phyloP scores from a whole-genome alignment of 106 monocot genomes.

The Dioscorea dumetorum region DNA sequence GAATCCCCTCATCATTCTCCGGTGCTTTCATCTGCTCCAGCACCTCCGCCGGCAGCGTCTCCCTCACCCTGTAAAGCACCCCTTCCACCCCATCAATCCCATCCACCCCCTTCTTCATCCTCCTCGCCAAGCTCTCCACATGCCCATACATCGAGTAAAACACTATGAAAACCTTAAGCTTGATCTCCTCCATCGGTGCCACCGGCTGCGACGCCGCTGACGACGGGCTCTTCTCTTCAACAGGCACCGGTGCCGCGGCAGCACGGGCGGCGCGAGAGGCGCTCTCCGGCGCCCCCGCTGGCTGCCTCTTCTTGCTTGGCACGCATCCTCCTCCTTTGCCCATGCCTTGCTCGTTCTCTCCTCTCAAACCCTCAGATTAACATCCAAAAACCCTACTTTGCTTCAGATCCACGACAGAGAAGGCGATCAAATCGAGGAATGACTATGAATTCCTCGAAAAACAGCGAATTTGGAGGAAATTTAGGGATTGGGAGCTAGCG shows the following conservation, averaged over 20 bases:
- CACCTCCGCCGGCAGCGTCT: constrained; percentile 55
- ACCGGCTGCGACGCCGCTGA: not conserved
- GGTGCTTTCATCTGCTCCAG: constrained; percentile 55
- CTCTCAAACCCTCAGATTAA: not conserved
- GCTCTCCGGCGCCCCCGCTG: constrained; percentile 1
- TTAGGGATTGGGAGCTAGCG: no score
- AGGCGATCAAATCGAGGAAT: no score
- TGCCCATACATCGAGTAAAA: constrained; percentile 57
- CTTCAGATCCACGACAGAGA: no score
- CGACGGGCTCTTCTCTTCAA: constrained; percentile 5
- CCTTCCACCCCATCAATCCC: constrained; percentile 41
- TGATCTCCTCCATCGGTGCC: not conserved
- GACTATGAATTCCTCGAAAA: no score
- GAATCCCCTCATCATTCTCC: constrained; percentile 21
- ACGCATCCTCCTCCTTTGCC: constrained; percentile 51
- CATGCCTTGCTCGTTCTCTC: constrained; percentile 8
- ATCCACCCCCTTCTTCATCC: constrained; percentile 40
- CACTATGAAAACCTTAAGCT: constrained; percentile 35
- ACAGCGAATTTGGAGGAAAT: no score
- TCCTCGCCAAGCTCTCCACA: constrained; percentile 27
- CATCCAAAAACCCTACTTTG: no score
- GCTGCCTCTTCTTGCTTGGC: constrained; percentile 40
- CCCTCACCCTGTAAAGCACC: constrained; percentile 51
- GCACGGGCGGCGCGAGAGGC: not conserved
- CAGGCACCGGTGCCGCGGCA: not conserved